phyloP scores from a whole-genome alignment of 129 eudicot genomes.

The Pulicaria dysenterica region DNA sequence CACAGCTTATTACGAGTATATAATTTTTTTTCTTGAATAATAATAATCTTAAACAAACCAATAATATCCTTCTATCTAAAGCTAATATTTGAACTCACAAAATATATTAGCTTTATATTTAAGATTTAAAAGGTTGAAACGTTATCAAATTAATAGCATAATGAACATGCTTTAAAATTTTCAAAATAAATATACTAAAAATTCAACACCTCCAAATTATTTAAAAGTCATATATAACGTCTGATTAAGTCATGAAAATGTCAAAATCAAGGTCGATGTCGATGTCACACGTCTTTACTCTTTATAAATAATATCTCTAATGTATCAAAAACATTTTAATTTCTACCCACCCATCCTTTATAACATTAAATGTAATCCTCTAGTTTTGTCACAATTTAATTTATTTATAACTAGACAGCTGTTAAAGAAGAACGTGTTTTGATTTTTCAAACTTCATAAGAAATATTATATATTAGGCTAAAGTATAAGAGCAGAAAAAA shows the following conservation, averaged over 20 bases:
- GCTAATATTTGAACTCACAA: too few species aligned
- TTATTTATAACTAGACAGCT: background rate
- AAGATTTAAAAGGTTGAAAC: too few species aligned
- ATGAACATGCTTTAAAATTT: background rate
- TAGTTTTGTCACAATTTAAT: slow-evolving; percentile 16
- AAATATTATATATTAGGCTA: too few species aligned
- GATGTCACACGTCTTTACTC: slow-evolving; percentile 3
- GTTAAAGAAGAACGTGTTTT: background rate
- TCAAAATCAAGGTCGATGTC: slow-evolving; percentile 21
- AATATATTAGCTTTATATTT: too few species aligned
- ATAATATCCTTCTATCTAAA: too few species aligned
- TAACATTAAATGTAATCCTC: slow-evolving; percentile 15
- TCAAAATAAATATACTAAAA: background rate
- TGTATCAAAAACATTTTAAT: slow-evolving; percentile 3
- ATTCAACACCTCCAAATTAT: background rate
- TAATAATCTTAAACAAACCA: too few species aligned
- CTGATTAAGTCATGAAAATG: background rate
- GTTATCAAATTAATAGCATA: too few species aligned
- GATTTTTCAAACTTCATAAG: background rate
- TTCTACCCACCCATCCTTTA: slow-evolving; percentile 10
- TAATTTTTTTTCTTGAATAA: too few species aligned
- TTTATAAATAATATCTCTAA: background rate
- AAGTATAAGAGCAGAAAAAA: too few species aligned
- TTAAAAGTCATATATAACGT: background rate
- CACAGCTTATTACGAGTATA: too few species aligned